Conservation (phyloP, 108 stramenopile species). For the Cyclotella choctawhatcheeana region DNA sequence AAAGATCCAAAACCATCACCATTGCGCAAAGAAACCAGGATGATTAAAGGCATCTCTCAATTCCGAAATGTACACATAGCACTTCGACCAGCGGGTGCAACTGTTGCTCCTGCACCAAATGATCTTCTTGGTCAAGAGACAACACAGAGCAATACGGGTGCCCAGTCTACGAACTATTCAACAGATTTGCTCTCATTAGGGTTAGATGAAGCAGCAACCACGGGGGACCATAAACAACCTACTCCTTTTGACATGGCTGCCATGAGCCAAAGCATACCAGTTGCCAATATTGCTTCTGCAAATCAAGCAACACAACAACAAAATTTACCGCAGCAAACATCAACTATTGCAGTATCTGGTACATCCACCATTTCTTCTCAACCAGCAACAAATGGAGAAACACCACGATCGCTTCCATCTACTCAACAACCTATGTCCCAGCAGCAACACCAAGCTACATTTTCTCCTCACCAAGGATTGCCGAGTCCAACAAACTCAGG, state of each 20-base stretch:
- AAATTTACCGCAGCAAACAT: not conserved
- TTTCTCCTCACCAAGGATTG: not conserved
- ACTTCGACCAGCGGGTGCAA: conserved; percentile 35
- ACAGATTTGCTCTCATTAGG: conserved; percentile 31
- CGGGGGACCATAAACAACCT: not conserved
- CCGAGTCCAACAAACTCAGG: not conserved
- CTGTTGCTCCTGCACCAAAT: conserved; percentile 39
- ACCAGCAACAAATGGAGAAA: not conserved
- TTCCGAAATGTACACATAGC: conserved; percentile 45
- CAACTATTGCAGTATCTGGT: not conserved
- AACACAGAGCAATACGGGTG: not conserved
- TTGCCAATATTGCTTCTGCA: not conserved
- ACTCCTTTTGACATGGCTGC: conserved; percentile 27
- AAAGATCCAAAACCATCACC: conserved; percentile 45
- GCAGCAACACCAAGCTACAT: not conserved
- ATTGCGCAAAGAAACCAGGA: conserved; percentile 35
- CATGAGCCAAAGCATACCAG: conserved; percentile 11
- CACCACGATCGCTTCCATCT: not conserved
- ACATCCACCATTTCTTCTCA: not conserved
- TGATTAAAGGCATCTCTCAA: conserved; percentile 28
- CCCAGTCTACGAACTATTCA: conserved; percentile 18
- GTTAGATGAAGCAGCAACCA: conserved; percentile 3
- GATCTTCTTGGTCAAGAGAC: conserved; percentile 34
- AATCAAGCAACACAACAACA: conserved; percentile 10
- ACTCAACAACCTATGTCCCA: conserved; percentile 9